Conservation (phyloP, 441 rosid genomes). For the Macaranga tanarius region DNA sequence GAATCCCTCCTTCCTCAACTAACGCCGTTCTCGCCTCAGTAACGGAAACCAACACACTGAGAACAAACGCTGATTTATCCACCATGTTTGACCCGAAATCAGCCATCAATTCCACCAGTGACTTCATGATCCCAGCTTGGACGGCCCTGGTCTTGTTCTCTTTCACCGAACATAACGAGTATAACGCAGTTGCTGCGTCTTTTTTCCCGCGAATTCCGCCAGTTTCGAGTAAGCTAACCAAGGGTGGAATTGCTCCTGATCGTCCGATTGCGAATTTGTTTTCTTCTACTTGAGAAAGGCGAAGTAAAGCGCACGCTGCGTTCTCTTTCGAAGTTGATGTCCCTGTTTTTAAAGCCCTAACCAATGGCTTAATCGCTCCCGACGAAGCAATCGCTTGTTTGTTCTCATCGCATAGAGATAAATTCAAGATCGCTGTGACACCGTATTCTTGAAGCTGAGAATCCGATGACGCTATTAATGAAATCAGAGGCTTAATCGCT, state of each 20-base stretch:
- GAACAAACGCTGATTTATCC: conserved; percentile 78
- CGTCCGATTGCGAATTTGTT: conserved; percentile 82
- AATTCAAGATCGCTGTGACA: conserved; percentile 80
- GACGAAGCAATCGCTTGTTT: conserved; percentile 64
- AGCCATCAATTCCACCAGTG: conserved; percentile 85
- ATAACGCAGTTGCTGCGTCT: conserved; percentile 86
- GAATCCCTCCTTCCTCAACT: conserved; percentile 89
- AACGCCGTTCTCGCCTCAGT: conserved; percentile 69
- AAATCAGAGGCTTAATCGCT: conserved; percentile 68
- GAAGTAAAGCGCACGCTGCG: conserved; percentile 84
- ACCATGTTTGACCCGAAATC: conserved; percentile 95
- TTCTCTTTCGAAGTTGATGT: conserved; percentile 83
- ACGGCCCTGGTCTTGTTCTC: conserved; percentile 86
- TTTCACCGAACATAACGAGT: conserved; percentile 66
- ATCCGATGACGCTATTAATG: conserved; percentile 65
- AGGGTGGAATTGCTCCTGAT: conserved; percentile 77
- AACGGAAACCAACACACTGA: conserved; percentile 51
- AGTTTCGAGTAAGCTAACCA: conserved; percentile 62
- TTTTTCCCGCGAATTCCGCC: conserved; percentile 88
- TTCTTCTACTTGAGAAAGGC: conserved; percentile 72
- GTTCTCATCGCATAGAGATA: conserved; percentile 92
- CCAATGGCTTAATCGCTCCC: conserved; percentile 85
- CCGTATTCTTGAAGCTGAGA: conserved; percentile 83
- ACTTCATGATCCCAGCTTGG: conserved; percentile 72
- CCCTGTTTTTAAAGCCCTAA: conserved; percentile 64